phyloP scores from a whole-genome alignment of 2,329 filamentous ascomycete genomes.

The Sporothrix pallida region DNA sequence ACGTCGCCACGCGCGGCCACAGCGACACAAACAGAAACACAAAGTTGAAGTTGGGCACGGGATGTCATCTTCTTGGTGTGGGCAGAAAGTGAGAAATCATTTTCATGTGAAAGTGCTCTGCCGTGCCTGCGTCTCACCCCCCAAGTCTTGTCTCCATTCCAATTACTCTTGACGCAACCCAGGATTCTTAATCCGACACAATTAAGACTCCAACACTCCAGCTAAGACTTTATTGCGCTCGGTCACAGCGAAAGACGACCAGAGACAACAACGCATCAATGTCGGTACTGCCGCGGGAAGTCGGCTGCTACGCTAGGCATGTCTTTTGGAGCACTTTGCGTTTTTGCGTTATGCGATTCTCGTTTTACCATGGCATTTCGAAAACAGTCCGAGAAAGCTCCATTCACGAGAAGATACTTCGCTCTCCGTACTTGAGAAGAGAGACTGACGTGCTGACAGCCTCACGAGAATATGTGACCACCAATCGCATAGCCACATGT shows the following conservation, averaged over 20 bases:
- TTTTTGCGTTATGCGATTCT: background rate
- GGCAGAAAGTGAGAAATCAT: background rate
- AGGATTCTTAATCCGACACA: background rate
- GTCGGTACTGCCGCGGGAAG: constrained; percentile 15
- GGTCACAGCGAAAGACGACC: background rate
- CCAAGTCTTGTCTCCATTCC: background rate
- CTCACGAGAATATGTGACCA: constrained; percentile 12
- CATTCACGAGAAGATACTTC: too few species aligned
- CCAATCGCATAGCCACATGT: constrained; percentile 10
- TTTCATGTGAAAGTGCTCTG: constrained; percentile 17
- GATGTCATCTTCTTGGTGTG: background rate
- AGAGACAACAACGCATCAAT: background rate
- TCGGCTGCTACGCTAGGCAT: background rate
- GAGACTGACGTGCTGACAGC: background rate
- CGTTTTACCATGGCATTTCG: background rate
- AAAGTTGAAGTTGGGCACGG: background rate
- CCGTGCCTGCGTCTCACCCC: constrained; percentile 4
- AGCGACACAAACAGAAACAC: background rate
- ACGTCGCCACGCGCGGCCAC: constrained; percentile 1
- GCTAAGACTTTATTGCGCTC: background rate
- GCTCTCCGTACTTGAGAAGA: background rate
- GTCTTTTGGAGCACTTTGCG: background rate
- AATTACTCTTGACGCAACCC: background rate
- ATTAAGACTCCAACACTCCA: background rate
- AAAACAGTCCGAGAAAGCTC: too few species aligned